phyloP scores from a whole-genome alignment of 148 eudicot genomes.

The Camellia lanceoleosa region DNA sequence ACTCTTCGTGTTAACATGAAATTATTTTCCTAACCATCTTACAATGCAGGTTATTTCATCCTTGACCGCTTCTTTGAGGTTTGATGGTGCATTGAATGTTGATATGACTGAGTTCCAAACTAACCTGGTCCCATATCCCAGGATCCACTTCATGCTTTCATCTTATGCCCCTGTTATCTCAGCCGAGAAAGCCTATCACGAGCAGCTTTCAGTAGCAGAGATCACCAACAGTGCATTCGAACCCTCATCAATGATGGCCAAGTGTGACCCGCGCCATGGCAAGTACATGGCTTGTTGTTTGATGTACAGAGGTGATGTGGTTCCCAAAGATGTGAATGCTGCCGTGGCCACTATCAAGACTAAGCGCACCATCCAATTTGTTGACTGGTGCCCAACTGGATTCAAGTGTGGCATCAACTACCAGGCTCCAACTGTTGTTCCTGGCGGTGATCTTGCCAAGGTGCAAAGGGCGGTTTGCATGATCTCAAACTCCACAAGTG shows the following conservation, averaged over 20 bases:
- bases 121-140: constrained; percentile 27
- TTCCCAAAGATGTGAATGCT: constrained; percentile 28
- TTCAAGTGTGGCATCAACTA: constrained; percentile 34
- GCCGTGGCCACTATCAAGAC: constrained; percentile 31
- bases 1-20: not conserved
- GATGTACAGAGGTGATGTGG: constrained; percentile 35
- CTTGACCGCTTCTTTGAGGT: constrained; percentile 31
- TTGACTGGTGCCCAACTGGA: constrained; percentile 34
- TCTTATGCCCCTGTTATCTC: constrained; percentile 34
- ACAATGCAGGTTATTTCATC: constrained; percentile 27
- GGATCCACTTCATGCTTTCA: constrained; percentile 36
- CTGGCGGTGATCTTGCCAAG: constrained; percentile 32
- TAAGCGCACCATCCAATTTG: constrained; percentile 32
- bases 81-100: constrained; percentile 31
- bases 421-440: constrained; percentile 33
- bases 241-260: constrained; percentile 29
- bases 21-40: not conserved
- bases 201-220: constrained; percentile 28
- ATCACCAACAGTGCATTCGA: constrained; percentile 29
- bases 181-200: constrained; percentile 29
- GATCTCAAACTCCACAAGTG: constrained; percentile 29
- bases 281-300: constrained; percentile 33
- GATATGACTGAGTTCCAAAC: constrained; percentile 34
- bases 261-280: constrained; percentile 28
- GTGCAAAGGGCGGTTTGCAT: constrained; percentile 29